phyloP scores from a whole-genome alignment of 371 early-diverging fungal species.

The Mortierella sp. region DNA sequence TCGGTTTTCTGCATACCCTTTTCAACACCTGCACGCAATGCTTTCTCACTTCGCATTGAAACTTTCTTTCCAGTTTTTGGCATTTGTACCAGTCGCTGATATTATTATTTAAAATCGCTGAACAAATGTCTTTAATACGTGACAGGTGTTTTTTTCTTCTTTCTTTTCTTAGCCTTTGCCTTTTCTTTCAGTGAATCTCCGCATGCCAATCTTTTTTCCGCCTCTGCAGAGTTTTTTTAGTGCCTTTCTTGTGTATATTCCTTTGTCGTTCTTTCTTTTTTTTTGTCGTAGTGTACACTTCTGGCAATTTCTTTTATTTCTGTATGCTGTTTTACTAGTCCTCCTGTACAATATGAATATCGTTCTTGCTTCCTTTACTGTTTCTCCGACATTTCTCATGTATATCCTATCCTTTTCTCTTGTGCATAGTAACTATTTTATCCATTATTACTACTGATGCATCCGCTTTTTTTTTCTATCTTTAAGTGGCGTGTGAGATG shows the following conservation, averaged over 20 bases:
- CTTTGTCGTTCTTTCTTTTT: constrained; percentile 6
- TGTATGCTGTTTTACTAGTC: constrained; percentile 5
- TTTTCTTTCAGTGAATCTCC: constrained; percentile 15
- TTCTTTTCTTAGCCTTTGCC: background rate
- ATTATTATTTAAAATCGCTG: constrained; percentile 2
- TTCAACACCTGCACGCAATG: background rate
- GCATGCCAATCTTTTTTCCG: constrained; percentile 39
- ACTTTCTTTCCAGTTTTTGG: background rate
- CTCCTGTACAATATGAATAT: constrained; percentile 12
- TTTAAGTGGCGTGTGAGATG: background rate
- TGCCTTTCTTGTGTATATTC: constrained; percentile 7
- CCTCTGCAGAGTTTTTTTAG: constrained; percentile 19
- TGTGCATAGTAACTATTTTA: background rate
- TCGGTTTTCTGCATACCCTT: constrained; percentile 15
- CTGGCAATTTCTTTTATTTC: background rate
- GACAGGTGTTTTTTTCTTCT: background rate
- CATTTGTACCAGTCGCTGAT: background rate
- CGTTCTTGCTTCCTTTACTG: background rate
- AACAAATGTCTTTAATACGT: background rate
- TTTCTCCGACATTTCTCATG: background rate
- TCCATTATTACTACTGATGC: background rate
- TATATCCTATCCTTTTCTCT: background rate
- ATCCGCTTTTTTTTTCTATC: too few species aligned
- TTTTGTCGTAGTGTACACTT: background rate
- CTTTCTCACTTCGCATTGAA: background rate